Evolutionary conservation across 163 green algal genomes (phyloP), one percentile per base, ranked within the genome.

Genomic region (Trebouxiophyceae sp.): DNA sequence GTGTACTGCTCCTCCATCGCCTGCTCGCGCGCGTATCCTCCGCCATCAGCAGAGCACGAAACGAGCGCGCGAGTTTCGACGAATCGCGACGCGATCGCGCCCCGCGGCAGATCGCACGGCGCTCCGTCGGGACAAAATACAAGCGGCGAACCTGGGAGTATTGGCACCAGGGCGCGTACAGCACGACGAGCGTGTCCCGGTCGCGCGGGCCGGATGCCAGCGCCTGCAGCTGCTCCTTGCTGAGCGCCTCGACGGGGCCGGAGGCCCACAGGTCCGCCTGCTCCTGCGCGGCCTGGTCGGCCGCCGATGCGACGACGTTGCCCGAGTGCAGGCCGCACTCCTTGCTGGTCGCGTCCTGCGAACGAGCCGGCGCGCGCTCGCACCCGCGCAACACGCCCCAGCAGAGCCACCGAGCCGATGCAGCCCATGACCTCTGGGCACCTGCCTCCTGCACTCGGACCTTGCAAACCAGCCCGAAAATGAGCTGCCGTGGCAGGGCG

Each of bases 91-190:
- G 16, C 16, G 39, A n/a, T 50, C n/a, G n/a, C n/a, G n/a, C n/a
- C n/a, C 20, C 44, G 44, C 20, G 20, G 44, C 44, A 54, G 44
- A 54, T 54, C 20, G 44, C 44, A 54, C 44, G 16, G 20, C 44
- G 44, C 16, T 54, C 16, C 44, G n/a, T n/a, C n/a, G n/a, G n/a
- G n/a, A n/a, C n/a, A n/a, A n/a, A n/a, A n/a, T n/a, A n/a, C n/a
- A n/a, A 50, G 50, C 45, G 6, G 28, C 71, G 16, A 39, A 86
- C 89, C 84, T 98, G 89, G 79, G 89, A 97, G 78, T 92, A 97
- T 55, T 76, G 93, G 85, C 93, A 99, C 93, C 93, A 99, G 54
- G 93, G 93, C 24, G 93, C 93, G 70, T 99, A 99, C 33, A 98
- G 72, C 60, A 96, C 91, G 12, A 90, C 79, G 55, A 98, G 63